Evolutionary conservation across 768 basidiomycete species (phyloP), one percentile per base, ranked within the genome.

Genomic region (Boletus eberwhitei): DNA sequence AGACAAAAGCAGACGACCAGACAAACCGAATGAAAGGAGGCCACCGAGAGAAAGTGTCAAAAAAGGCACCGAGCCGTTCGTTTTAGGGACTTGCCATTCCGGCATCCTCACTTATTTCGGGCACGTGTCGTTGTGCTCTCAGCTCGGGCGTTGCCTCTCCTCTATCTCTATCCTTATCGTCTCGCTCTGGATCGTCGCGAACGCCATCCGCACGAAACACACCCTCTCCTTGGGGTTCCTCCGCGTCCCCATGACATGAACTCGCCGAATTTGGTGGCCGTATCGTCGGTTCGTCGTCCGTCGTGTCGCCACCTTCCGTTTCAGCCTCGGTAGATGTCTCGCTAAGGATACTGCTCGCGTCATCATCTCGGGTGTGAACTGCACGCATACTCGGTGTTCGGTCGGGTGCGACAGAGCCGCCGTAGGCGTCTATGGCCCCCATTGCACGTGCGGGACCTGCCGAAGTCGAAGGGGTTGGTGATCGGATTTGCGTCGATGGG

Each of bases 251-350:
- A 38, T 69, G 72, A 31, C 67, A 76, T 3, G 74, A 75, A 14
- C 69, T 69, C 21, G 68, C 68, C 12, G 77, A 78, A 50, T 73
- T 70, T 6, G 70, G 67, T 12, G 82, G 82, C 29, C 86, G 78
- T 58, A 90, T 87, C n/a, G 87, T 90, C n/a, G 88, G 87, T 66
- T 90, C 87, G 56, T 90, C 87, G 54, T 89, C 88, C 22, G 87
- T 88, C 50, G 81, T 84, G 54, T 77, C 79, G 36, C 80, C 85
- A 44, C 80, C 75, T 46, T 78, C 81, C 2, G 77, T 77, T 58
- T 81, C 81, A 22, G 79, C 69, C 51, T 80, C 80, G 2, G 75
- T 73, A 29, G 77, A 78, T 1, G 73, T 72, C 52, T 76, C 77
- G 48, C 70, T 58, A 52, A 74, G 46, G 62, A 72, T 65, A 49